Evolutionary conservation across 306 rosid genomes (phyloP).

Genomic region (Dalbergia cultrata): DNA sequence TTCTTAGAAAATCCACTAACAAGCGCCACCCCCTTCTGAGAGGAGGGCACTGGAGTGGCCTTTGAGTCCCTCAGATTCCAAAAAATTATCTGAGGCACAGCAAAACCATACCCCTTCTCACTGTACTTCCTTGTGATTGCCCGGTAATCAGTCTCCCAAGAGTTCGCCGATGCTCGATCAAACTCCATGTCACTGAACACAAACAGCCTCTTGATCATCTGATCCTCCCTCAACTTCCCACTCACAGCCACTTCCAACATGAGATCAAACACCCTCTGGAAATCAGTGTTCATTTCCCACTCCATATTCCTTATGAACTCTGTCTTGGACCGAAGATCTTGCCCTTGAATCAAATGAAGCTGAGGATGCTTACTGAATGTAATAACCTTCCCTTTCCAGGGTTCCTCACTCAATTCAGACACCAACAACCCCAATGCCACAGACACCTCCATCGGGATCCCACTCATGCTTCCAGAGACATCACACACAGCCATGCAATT

Average conservation of each 20-base stretch:
- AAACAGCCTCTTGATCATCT: conserved; percentile 71
- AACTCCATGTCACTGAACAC: conserved; percentile 89
- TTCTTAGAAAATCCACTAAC: conserved; percentile 84
- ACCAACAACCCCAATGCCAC: conserved; percentile 73
- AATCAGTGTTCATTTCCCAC: conserved; percentile 59
- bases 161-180: conserved; percentile 51
- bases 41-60: conserved; percentile 60
- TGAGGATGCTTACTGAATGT: conserved; percentile 59
- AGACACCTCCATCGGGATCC: conserved; percentile 66
- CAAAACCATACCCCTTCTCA: conserved; percentile 61
- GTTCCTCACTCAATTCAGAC: conserved; percentile 68
- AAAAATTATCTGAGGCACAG: conserved; percentile 74
- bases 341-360: conserved; percentile 67
- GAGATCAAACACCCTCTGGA: conserved; percentile 73
- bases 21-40: conserved; percentile 71
- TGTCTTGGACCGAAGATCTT: conserved; percentile 50
- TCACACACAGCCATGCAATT: conserved; percentile 69
- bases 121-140: conserved; percentile 60
- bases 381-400: conserved; percentile 75
- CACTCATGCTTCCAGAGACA: conserved; percentile 63
- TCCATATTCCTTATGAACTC: conserved; percentile 56
- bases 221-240: conserved; percentile 61
- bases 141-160: conserved; percentile 80
- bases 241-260: conserved; percentile 66
- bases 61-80: conserved; percentile 73